Evolutionary conservation across 2,329 filamentous ascomycete species (phyloP).

Genomic region (Ramularia endophylla): DNA sequence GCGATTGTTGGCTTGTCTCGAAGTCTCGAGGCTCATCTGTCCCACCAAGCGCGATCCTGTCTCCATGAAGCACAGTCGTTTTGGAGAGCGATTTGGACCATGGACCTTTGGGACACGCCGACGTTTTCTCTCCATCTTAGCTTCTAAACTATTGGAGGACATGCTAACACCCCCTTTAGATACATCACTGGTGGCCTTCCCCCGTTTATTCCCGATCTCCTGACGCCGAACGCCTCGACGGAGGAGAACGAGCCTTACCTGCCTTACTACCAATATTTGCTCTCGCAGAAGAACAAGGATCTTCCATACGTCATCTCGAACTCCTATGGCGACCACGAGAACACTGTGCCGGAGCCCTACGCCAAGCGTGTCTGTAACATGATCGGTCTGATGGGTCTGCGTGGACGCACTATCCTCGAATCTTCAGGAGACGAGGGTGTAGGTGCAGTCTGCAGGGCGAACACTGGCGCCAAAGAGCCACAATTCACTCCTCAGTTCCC

Average conservation of each 20-base stretch:
- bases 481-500: conserved; percentile 40
- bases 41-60: too few relatives aligned
- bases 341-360: conserved; percentile 54
- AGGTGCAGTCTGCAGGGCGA: conserved; percentile 40
- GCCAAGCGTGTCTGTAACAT: conserved; percentile 57
- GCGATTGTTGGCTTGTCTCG: not conserved
- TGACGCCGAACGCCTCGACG: conserved; percentile 29
- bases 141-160: too few relatives aligned
- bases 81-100: too few relatives aligned
- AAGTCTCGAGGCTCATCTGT: too few relatives aligned
- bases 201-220: conserved; percentile 46
- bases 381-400: conserved; percentile 53
- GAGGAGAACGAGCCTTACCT: conserved; percentile 64
- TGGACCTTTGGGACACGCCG: too few relatives aligned
- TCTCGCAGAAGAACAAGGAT: conserved; percentile 39
- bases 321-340: conserved; percentile 61
- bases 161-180: too few relatives aligned
- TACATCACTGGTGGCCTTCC: conserved; percentile 5
- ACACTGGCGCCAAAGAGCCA: conserved; percentile 37
- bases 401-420: not conserved
- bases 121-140: too few relatives aligned
- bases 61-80: too few relatives aligned
- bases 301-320: conserved; percentile 58
- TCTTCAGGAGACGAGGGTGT: conserved; percentile 57
- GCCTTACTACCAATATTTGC: conserved; percentile 52